Evolutionary conservation across 2,329 filamentous ascomycete genomes (phyloP).

Genomic region (Graphiopsis chlorocephala): DNA sequence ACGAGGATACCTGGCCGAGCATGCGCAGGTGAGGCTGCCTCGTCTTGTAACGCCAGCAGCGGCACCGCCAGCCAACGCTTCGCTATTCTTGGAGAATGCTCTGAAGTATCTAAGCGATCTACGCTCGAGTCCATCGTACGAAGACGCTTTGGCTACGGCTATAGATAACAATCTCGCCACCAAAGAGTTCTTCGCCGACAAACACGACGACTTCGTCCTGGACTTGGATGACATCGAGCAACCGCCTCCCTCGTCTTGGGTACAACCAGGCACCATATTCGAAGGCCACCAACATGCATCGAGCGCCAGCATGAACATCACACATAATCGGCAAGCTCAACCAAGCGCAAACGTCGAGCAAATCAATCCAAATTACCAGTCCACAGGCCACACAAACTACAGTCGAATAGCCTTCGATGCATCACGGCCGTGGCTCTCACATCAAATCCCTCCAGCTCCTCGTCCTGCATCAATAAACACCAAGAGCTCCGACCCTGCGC

Average conservation of each 20-base stretch:
- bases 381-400: constrained; percentile 29
- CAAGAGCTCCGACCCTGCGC: constrained; percentile 28
- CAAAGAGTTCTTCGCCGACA: constrained; percentile 52
- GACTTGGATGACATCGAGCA: constrained; percentile 52
- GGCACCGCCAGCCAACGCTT: not conserved
- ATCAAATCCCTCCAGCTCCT: constrained; percentile 27
- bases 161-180: constrained; percentile 53
- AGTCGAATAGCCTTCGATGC: constrained; percentile 31
- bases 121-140: constrained; percentile 51
- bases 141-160: constrained; percentile 54
- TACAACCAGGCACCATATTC: constrained; percentile 60
- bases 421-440: constrained; percentile 39
- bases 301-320: constrained; percentile 26
- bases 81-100: constrained; percentile 50
- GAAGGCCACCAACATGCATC: constrained; percentile 61
- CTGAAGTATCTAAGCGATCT: constrained; percentile 62
- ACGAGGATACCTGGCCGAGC: constrained; percentile 35
- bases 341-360: constrained; percentile 26
- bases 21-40: constrained; percentile 29
- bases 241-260: constrained; percentile 58
- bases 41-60: constrained; percentile 27
- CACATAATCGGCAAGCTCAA: constrained; percentile 15
- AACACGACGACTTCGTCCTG: constrained; percentile 57
- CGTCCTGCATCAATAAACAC: constrained; percentile 12
- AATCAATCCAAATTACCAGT: constrained; percentile 32